These are phyloP conservation scores for Melanomma pulvis-pyrius DNA, from an alignment of 495 filamentous ascomycete genomes.

Conservation along the genomic window DNA sequence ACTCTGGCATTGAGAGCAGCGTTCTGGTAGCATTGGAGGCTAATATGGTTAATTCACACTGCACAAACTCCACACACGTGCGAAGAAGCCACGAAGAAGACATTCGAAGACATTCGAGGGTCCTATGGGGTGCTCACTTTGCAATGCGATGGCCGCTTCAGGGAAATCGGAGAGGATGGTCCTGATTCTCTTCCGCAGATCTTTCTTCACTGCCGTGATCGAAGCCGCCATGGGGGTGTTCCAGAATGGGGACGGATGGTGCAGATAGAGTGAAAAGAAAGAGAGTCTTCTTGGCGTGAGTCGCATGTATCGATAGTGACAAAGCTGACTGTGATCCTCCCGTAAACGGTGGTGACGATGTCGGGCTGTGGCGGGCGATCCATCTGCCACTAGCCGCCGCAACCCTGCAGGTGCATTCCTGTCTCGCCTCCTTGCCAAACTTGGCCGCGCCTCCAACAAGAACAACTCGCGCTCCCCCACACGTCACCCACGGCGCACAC, in stretches of 20 bases:
- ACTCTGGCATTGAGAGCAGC: conserved; percentile 65
- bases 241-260: conserved; percentile 17
- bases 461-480: conserved; percentile 16
- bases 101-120: neutral
- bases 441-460: conserved; percentile 10
- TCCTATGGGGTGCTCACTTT: conserved; percentile 58
- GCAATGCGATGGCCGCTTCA: conserved; percentile 58
- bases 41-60: conserved; percentile 42
- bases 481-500: conserved; percentile 3
- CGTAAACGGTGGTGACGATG: neutral
- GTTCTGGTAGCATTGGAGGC: conserved; percentile 61
- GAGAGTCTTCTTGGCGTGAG: neutral
- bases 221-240: conserved; percentile 49
- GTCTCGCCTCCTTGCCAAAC: conserved; percentile 33
- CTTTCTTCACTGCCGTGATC: conserved; percentile 68
- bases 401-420: conserved; percentile 29
- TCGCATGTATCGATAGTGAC: neutral
- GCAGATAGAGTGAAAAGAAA: neutral
- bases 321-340: neutral
- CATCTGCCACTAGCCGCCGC: conserved; percentile 25
- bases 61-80: neutral
- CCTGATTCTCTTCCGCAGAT: conserved; percentile 70
- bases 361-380: conserved; percentile 8
- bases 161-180: conserved; percentile 60
- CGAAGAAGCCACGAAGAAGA: neutral